Conservation (phyloP, 345 rosid genomes). For the Carallia pectinifolia region DNA sequence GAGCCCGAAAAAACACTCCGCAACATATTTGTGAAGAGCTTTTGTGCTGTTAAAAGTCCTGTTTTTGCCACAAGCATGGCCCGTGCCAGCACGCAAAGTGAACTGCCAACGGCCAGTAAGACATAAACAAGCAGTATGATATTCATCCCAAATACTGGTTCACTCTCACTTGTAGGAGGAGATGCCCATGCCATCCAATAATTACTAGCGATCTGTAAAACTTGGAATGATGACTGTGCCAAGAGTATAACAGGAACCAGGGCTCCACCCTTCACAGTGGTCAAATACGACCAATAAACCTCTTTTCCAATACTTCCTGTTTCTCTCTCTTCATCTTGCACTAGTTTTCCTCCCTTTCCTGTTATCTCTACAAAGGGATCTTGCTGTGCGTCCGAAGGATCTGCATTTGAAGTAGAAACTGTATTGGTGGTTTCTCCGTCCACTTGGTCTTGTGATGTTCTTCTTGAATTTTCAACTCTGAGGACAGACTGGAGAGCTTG, state of each 20-base stretch:
- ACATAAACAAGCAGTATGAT: conserved; percentile 59
- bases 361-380: conserved; percentile 52
- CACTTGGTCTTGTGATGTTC: conserved; percentile 34
- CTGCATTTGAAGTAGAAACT: conserved; percentile 37
- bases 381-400: conserved; percentile 35
- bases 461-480: conserved; percentile 54
- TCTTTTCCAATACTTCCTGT: conserved; percentile 87
- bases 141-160: conserved; percentile 54
- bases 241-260: conserved; percentile 70
- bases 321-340: conserved; percentile 91
- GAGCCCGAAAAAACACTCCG: conserved; percentile 68
- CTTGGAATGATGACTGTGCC: conserved; percentile 85
- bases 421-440: conserved; percentile 38
- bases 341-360: conserved; percentile 68
- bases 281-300: conserved; percentile 77
- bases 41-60: conserved; percentile 78
- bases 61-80: conserved; percentile 59
- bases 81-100: conserved; percentile 68
- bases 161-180: conserved; percentile 58
- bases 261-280: conserved; percentile 64
- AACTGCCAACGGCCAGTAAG: conserved; percentile 65
- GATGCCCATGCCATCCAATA: conserved; percentile 97
- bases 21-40: conserved; percentile 74
- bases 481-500: conserved; percentile 73
- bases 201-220: conserved; percentile 77